These are phyloP conservation scores for Aspergillus mulundensis DNA, from an alignment of 495 filamentous ascomycete species.

Conservation along the genomic window DNA sequence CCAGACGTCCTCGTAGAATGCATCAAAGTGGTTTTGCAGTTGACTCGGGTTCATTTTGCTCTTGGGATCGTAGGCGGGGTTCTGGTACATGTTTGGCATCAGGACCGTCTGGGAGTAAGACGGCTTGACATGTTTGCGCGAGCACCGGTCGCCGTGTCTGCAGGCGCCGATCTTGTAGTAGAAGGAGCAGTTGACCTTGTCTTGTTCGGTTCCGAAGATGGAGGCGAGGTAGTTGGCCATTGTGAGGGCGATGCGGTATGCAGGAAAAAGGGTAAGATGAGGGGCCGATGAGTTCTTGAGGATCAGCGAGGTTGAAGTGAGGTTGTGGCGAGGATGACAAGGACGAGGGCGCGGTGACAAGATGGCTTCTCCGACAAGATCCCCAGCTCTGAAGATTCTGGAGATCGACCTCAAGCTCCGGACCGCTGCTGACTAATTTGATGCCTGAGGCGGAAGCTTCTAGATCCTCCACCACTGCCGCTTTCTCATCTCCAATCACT, in stretches of 20 bases:
- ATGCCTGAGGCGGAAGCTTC: conserved; percentile 20
- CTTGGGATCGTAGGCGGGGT: conserved; percentile 95
- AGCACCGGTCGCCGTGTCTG: conserved; percentile 96
- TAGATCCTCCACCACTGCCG: no score
- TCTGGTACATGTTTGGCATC: conserved; percentile 98
- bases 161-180: conserved; percentile 99
- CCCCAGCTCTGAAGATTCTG: conserved; percentile 41
- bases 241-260: conserved; percentile 15
- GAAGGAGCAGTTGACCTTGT: conserved; percentile 85
- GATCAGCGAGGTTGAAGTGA: not conserved
- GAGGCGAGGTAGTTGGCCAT: conserved; percentile 98
- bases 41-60: conserved; percentile 92
- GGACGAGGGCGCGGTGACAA: not conserved
- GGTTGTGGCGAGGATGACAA: not conserved
- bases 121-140: conserved; percentile 97
- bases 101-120: conserved; percentile 97
- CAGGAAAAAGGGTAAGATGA: not conserved
- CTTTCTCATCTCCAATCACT: no score
- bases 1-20: conserved; percentile 99
- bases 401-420: conserved; percentile 42
- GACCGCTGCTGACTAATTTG: conserved; percentile 32
- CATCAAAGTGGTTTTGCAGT: conserved; percentile 98
- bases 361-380: conserved; percentile 13
- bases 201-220: conserved; percentile 99
- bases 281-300: not conserved